Evolutionary conservation across 176 grass and related monocot genomes (phyloP).

Genomic region (Luzula sylvatica): DNA sequence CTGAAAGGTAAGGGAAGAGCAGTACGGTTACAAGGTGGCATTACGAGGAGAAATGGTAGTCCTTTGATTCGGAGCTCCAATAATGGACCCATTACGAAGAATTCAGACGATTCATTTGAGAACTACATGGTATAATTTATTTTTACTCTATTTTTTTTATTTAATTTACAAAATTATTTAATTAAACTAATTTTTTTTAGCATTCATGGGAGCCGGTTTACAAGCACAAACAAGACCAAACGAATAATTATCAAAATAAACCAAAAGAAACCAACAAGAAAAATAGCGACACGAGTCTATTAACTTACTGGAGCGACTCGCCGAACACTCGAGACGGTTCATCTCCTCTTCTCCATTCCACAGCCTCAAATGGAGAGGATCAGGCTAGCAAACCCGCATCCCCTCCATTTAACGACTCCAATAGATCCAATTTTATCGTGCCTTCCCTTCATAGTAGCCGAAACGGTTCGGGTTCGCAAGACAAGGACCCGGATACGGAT

Average conservation of each 20-base stretch:
- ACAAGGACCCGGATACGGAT: conserved; percentile 13
- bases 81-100: conserved; percentile 28
- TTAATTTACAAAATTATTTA: not conserved
- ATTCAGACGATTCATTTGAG: conserved; percentile 38
- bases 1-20: conserved; percentile 36
- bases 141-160: not conserved
- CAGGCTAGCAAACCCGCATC: not conserved
- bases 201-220: conserved; percentile 80
- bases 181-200: conserved; percentile 34
- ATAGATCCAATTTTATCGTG: conserved; percentile 5
- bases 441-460: conserved; percentile 15
- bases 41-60: conserved; percentile 22
- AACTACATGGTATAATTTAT: conserved; percentile 8
- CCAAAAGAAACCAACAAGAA: conserved; percentile 56
- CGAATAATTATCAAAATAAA: conserved; percentile 31
- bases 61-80: conserved; percentile 52
- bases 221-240: conserved; percentile 62
- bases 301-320: conserved; percentile 69
- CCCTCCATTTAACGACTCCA: conserved; percentile 10
- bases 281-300: conserved; percentile 56
- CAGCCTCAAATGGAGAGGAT: conserved; percentile 2
- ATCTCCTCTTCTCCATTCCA: conserved; percentile 54
- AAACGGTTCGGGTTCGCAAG: conserved; percentile 5
- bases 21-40: not conserved
- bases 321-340: conserved; percentile 38